Percentiles rank a stretch among this genome's conserved stretches.
phyloP scores from a whole-genome alignment of 1,284 basidiomycete genomes.

The Heterobasidion occidentale region DNA sequence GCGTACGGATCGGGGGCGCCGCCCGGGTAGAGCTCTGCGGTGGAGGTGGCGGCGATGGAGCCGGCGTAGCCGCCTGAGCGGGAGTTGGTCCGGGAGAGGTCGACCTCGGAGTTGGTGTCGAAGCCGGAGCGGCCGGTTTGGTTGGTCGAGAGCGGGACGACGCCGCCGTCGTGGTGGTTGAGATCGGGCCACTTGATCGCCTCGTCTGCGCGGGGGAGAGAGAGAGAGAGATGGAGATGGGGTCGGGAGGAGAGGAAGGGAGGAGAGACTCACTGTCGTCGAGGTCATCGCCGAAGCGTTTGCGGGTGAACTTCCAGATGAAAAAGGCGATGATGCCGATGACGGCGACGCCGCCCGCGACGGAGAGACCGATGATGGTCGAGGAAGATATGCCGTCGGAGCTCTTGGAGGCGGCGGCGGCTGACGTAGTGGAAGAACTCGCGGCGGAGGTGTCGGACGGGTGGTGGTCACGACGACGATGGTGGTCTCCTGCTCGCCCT shows the following conservation, averaged over 20 bases:
- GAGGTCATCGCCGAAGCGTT: conserved; percentile 56
- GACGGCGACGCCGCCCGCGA: conserved; percentile 67
- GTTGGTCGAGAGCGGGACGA: conserved; percentile 51
- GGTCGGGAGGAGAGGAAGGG: not conserved
- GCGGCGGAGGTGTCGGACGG: conserved; percentile 8
- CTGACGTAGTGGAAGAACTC: conserved; percentile 6
- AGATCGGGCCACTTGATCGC: conserved; percentile 85
- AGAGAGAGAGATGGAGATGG: conserved; percentile 4
- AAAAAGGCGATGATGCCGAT: conserved; percentile 65
- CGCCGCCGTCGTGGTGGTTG: conserved; percentile 49
- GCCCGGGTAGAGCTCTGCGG: conserved; percentile 36
- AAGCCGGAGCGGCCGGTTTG: conserved; percentile 56
- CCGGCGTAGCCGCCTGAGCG: conserved; percentile 30
- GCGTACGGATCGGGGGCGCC: conserved; percentile 61
- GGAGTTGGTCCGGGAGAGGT: conserved; percentile 40
- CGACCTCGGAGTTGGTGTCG: conserved; percentile 50
- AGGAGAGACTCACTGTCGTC: conserved; percentile 57
- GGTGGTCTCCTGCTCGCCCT: conserved; percentile 14
- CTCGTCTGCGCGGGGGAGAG: conserved; percentile 38
- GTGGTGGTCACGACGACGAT: conserved; percentile 14
- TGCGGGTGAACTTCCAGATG: conserved; percentile 77
- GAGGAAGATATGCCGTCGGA: conserved; percentile 42
- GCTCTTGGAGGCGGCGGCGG: conserved; percentile 7
- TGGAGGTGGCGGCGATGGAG: conserved; percentile 39
- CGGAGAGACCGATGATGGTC: conserved; percentile 70